These are phyloP conservation scores for Heritiera littoralis DNA, from an alignment of 345 rosid species.

Conservation along the genomic window DNA sequence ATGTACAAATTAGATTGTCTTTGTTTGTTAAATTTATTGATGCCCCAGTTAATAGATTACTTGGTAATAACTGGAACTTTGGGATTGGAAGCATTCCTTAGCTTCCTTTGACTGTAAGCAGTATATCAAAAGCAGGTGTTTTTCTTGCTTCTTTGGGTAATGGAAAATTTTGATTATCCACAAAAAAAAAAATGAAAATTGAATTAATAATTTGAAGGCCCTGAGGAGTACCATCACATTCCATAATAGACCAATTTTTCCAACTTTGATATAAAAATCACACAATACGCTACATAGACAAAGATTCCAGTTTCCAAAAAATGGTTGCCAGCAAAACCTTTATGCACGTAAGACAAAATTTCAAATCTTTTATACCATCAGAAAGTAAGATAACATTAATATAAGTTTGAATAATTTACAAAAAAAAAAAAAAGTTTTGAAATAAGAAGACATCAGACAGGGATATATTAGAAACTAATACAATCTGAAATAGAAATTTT, in stretches of 20 bases:
- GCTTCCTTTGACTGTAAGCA: too few relatives aligned
- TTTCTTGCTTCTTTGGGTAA: too few relatives aligned
- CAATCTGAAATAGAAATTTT: not conserved
- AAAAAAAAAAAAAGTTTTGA: not conserved
- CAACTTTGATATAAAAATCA: constrained; percentile 4
- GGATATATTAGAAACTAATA: not conserved
- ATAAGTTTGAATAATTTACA: not conserved
- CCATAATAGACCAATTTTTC: not conserved
- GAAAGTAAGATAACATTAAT: not conserved
- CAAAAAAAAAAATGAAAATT: not conserved
- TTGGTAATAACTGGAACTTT: too few relatives aligned
- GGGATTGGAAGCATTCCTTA: too few relatives aligned
- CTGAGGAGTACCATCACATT: not conserved
- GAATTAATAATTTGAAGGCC: not conserved
- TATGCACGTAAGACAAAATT: too few relatives aligned
- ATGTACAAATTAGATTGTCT: too few relatives aligned
- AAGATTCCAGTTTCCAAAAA: not conserved
- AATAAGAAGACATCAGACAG: not conserved
- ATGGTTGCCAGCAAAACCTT: too few relatives aligned
- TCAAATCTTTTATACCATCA: not conserved
- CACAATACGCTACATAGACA: not conserved
- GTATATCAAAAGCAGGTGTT: too few relatives aligned
- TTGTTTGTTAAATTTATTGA: too few relatives aligned
- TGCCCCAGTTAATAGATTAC: too few relatives aligned
- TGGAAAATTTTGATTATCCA: too few relatives aligned